These are phyloP conservation scores for Quercus dentata DNA, from an alignment of 306 rosid genomes.

Conservation along the genomic window DNA sequence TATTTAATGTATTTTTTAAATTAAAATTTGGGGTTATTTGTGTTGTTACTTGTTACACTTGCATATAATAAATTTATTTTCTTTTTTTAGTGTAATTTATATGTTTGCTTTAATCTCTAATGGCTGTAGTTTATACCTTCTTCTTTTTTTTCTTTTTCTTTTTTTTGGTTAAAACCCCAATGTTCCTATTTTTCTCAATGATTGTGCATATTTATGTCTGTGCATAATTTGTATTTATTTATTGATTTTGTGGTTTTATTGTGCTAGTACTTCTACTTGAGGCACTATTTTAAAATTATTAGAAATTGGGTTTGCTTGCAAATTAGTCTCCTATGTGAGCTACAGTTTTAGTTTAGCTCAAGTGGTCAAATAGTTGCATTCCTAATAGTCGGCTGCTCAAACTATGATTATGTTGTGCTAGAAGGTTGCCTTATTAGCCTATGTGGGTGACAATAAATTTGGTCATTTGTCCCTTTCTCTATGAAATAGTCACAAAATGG, in stretches of 20 bases:
- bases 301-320: background rate
- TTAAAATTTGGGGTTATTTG: background rate
- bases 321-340: background rate
- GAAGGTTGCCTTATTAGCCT: background rate
- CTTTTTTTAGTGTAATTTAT: background rate
- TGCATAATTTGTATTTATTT: background rate
- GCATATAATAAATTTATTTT: background rate
- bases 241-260: background rate
- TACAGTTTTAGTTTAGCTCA: background rate
- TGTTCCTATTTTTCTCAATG: background rate
- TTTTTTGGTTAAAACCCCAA: background rate
- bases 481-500: background rate
- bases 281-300: background rate
- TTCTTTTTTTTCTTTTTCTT: too few relatives aligned
- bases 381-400: background rate
- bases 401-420: background rate
- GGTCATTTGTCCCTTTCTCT: background rate
- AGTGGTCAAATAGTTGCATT: background rate
- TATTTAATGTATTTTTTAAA: background rate
- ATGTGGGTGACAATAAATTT: background rate
- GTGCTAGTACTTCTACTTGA: background rate
- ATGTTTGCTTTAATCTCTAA: background rate
- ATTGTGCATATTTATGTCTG: background rate
- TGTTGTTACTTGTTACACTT: background rate
- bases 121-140: background rate